phyloP scores from a whole-genome alignment of 257 asterid species.

The Cruciata laevipes region DNA sequence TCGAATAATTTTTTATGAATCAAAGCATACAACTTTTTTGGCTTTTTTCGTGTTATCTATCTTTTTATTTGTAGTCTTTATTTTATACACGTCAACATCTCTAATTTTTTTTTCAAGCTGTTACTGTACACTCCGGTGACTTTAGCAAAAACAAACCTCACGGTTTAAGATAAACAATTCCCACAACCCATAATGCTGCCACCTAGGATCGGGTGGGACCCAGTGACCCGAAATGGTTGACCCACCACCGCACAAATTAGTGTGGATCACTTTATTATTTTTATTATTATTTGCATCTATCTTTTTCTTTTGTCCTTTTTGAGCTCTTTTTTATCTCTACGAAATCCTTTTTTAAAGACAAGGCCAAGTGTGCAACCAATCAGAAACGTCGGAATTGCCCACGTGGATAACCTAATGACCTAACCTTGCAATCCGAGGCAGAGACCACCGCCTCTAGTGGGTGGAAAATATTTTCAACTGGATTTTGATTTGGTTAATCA shows the following conservation, averaged over 20 bases:
- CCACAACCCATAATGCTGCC: background rate
- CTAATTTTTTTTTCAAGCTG: background rate
- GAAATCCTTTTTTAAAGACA: constrained; percentile 7
- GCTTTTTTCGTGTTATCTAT: background rate
- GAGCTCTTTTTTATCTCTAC: constrained; percentile 10
- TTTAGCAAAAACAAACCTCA: constrained; percentile 11
- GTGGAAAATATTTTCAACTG: background rate
- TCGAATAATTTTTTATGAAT: background rate
- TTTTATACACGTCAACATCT: background rate
- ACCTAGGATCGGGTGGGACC: constrained; percentile 14
- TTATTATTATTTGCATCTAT: constrained; percentile 5
- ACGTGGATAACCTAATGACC: constrained; percentile 37
- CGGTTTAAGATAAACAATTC: background rate
- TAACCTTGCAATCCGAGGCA: constrained; percentile 12
- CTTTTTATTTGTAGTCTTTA: background rate
- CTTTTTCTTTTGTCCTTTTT: constrained; percentile 38
- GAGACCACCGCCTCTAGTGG: constrained; percentile 4
- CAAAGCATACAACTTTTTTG: background rate
- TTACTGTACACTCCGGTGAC: constrained; percentile 17
- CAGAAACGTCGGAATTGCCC: constrained; percentile 21
- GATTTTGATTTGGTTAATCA: background rate
- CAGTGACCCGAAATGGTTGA: constrained; percentile 14
- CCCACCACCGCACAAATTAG: constrained; percentile 38
- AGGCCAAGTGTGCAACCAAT: constrained; percentile 34
- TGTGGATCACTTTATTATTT: constrained; percentile 9